Conservation (phyloP, 805 yeast genomes). For the Starmera caribaea region DNA sequence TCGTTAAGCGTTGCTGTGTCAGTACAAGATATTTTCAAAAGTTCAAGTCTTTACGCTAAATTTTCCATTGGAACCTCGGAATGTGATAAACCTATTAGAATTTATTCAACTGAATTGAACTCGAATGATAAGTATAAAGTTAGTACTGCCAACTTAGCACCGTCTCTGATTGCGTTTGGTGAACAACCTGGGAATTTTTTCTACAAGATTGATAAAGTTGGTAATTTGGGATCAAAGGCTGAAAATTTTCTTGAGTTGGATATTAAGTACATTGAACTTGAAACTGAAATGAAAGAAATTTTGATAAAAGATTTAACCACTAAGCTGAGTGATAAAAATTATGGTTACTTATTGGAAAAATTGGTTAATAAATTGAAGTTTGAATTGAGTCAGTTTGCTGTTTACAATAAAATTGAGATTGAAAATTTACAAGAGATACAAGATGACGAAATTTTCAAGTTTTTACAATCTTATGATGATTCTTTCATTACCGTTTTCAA, state of each 20-base stretch:
- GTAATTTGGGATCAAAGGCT: slow-evolving; percentile 9
- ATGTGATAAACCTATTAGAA: slow-evolving; percentile 40
- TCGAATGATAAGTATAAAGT: slow-evolving; percentile 25
- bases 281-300: slow-evolving; percentile 31
- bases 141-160: slow-evolving; percentile 19
- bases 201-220: slow-evolving; percentile 34
- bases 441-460: too few relatives aligned
- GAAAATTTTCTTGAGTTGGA: slow-evolving; percentile 31
- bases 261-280: slow-evolving; percentile 36
- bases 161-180: slow-evolving; percentile 41
- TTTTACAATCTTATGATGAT: too few relatives aligned
- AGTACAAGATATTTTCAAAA: slow-evolving; percentile 69
- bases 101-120: slow-evolving; percentile 32
- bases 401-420: slow-evolving; percentile 15
- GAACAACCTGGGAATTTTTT: slow-evolving; percentile 65
- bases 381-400: slow-evolving; percentile 24
- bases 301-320: slow-evolving; percentile 10
- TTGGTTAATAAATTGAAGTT: slow-evolving; percentile 16
- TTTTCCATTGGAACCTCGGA: slow-evolving; percentile 59
- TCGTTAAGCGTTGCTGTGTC: slow-evolving; percentile 58
- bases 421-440: neutral
- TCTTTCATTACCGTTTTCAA: too few relatives aligned
- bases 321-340: slow-evolving; percentile 1
- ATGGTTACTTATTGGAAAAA: slow-evolving; percentile 12
- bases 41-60: slow-evolving; percentile 47